Evolutionary conservation across 2,329 filamentous ascomycete species (phyloP).

Genomic region (Apiospora malaysiana): DNA sequence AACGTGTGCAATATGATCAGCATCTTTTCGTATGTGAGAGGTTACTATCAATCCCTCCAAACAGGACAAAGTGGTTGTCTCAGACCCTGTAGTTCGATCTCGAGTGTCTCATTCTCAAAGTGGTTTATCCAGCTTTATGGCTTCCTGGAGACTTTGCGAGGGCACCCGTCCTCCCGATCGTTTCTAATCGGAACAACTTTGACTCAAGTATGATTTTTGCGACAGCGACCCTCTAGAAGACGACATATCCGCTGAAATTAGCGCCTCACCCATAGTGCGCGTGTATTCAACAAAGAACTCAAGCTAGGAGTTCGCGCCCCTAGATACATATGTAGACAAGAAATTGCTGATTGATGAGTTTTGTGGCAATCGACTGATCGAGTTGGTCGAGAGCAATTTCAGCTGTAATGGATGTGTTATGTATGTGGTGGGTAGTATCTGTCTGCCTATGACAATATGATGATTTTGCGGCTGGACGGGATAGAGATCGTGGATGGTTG

Average conservation of each 20-base stretch:
- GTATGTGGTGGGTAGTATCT: neutral
- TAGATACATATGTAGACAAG: neutral
- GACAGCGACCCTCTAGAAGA: neutral
- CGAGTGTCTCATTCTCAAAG: conserved; percentile 1
- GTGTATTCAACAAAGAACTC: neutral
- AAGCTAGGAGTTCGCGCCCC: neutral
- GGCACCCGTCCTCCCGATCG: neutral
- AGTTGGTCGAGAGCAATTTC: neutral
- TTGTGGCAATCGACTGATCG: neutral
- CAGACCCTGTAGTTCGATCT: conserved; percentile 2
- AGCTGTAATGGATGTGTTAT: neutral
- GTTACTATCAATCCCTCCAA: neutral
- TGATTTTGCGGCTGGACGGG: conserved; percentile 3
- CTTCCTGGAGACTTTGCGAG: neutral
- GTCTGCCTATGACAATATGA: conserved; percentile 5
- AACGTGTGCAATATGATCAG: neutral
- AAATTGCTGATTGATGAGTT: neutral
- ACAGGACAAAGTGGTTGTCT: neutral
- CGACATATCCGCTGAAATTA: neutral
- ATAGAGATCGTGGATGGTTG: neutral
- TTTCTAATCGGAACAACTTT: neutral
- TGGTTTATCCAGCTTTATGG: neutral
- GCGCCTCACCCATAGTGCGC: neutral
- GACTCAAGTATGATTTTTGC: neutral
- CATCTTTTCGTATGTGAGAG: neutral